Percentiles rank a stretch among this genome's conserved stretches.
phyloP scores from a whole-genome alignment of 768 basidiomycete species.

The Russula vinacea region DNA sequence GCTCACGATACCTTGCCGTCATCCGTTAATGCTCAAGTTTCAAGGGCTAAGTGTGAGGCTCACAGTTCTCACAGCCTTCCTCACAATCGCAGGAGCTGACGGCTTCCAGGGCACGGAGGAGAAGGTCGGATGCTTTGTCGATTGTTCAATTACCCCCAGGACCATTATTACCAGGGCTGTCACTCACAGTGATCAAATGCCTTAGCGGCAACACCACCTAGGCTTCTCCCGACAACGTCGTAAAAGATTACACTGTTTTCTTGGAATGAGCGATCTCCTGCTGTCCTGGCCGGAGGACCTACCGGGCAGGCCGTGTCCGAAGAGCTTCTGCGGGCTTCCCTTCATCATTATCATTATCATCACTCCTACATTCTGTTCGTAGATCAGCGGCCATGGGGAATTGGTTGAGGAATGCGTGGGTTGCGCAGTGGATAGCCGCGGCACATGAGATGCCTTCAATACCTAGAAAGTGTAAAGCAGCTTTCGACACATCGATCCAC shows the following conservation, averaged over 20 bases:
- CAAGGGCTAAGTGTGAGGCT: constrained; percentile 26
- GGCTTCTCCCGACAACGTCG: constrained; percentile 59
- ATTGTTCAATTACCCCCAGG: background rate
- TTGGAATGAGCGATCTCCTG: background rate
- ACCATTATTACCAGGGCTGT: background rate
- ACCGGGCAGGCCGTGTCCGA: constrained; percentile 71
- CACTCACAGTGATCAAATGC: constrained; percentile 76
- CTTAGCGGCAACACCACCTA: constrained; percentile 68
- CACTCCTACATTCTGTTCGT: constrained; percentile 78
- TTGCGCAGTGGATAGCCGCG: constrained; percentile 80
- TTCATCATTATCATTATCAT: constrained; percentile 65
- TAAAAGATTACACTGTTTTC: constrained; percentile 70
- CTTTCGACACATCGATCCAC: constrained; percentile 73
- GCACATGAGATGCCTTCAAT: constrained; percentile 60
- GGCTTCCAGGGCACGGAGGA: constrained; percentile 54
- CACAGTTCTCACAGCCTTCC: constrained; percentile 71
- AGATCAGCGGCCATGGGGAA: constrained; percentile 68
- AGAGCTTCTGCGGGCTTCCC: constrained; percentile 39
- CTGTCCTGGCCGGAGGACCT: constrained; percentile 4
- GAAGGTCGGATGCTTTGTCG: constrained; percentile 50
- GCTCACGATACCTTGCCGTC: constrained; percentile 59
- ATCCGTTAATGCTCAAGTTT: background rate
- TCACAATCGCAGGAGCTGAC: constrained; percentile 63
- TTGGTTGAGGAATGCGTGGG: constrained; percentile 78
- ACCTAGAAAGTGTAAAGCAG: constrained; percentile 51